A percentile compares a stretch with the other conserved stretches of the same genome.
These are phyloP conservation scores for Zychaea mexicana DNA, from an alignment of 371 early-diverging fungal genomes.

Conservation along the genomic window DNA sequence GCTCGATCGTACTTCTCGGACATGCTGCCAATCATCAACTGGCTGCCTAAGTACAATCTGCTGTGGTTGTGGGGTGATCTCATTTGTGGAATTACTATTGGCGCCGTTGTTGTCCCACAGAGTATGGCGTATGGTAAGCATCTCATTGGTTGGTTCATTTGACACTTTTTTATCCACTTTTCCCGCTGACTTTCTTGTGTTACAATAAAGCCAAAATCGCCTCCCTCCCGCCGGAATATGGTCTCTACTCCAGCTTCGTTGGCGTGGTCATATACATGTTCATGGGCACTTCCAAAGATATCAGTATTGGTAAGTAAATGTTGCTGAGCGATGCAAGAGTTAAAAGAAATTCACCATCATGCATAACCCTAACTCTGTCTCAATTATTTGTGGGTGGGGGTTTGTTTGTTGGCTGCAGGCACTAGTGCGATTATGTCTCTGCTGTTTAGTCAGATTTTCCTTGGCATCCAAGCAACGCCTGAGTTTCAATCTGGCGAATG, in stretches of 20 bases:
- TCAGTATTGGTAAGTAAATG: slow-evolving; percentile 72
- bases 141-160: neutral
- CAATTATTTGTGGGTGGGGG: neutral
- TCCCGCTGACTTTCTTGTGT: slow-evolving; percentile 6
- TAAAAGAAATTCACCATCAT: too few relatives aligned
- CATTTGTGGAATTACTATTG: slow-evolving; percentile 74
- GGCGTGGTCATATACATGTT: slow-evolving; percentile 79
- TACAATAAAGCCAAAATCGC: slow-evolving; percentile 73
- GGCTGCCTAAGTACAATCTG: slow-evolving; percentile 76
- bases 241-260: slow-evolving; percentile 87
- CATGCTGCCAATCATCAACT: slow-evolving; percentile 66
- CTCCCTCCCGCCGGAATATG: slow-evolving; percentile 78
- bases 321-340: too few relatives aligned
- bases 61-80: slow-evolving; percentile 73
- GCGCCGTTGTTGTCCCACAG: slow-evolving; percentile 81
- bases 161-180: neutral
- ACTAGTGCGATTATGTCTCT: slow-evolving; percentile 87
- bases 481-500: slow-evolving; percentile 38
- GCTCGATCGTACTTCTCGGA: slow-evolving; percentile 20
- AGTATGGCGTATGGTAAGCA: slow-evolving; percentile 72
- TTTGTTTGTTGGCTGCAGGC: slow-evolving; percentile 16
- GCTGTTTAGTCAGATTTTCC: slow-evolving; percentile 64
- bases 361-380: too few relatives aligned
- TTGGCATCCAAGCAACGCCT: slow-evolving; percentile 42
- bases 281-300: slow-evolving; percentile 85